Evolutionary conservation across 2,329 filamentous ascomycete genomes (phyloP), one percentile per base, ranked within the genome.

Genomic region (Fusarium keratoplasticum): DNA sequence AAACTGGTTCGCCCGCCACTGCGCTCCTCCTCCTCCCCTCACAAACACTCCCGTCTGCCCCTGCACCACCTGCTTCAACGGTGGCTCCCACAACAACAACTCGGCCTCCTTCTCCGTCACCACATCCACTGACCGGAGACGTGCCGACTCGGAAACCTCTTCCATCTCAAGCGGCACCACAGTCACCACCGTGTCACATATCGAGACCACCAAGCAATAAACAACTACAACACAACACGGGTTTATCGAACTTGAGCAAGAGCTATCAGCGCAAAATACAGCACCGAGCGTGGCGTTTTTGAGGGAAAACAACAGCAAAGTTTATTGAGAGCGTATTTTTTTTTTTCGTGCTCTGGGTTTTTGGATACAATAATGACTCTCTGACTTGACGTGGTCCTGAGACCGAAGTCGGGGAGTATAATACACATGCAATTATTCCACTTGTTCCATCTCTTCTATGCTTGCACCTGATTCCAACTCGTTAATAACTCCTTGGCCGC

Each of bases 1-100:
- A 59, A 80, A 77, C 72, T 85, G 83, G 83, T 84, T 84, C 69
- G 80, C 82, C 58, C 82, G 83, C 70, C 83, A 84, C 80, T 84
- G 82, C 71, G 77, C 82, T 57, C 82, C 83, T 63, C 81, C 81
- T 20, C 83, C 83, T 2, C 82, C 83, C 54, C 76, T 83, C 75
- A 80, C 79, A 75, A 73, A 75, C 67, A 76, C 75, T 36, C 76
- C 81, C 5, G 71, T 78, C 22, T 85, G 83, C 64, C 82, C 82
- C 61, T 85, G 83, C 74, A 79, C 77, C 61, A 70, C 77, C 54
- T 83, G 82, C 78, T 83, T 75, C 78, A 80, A 79, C 66, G 67
- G 70, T 3, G 76, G 77, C 36, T 71, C 75, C 40, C 66, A 70
- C 72, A 44, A 31, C 57, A 69, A 66, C 65, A 65, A 63, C 65